Evolutionary conservation across 129 eudicot species (phyloP), one percentile per base, ranked within the genome.

Genomic region (Escallonia rubra): DNA sequence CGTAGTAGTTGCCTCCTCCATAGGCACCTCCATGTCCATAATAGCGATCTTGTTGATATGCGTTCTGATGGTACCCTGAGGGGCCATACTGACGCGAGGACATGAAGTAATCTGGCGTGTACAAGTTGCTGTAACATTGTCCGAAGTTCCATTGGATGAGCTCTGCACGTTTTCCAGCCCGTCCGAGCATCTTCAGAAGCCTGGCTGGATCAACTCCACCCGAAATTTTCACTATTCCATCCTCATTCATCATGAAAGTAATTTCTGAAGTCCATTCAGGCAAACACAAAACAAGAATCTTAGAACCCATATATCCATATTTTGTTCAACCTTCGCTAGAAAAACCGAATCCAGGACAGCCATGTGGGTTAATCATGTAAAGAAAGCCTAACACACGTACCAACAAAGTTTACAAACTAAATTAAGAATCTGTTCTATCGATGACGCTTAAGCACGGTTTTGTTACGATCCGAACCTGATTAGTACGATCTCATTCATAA

Each of bases 41-140:
- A 23, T 23, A 23, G 1, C 34, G 34, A 1, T 23, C 34, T 0
- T 23, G 34, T 1, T 23, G 34, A 23, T 23, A 23, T 1, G 34
- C 34, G 34, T 1, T 23, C 34, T 23, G 34, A 23, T 23, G 34
- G 34, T 23, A 23, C 34, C 34, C 34, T 23, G 34, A 23, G 1
- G 34, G 34, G 34, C 34, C 34, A 23, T 23, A 23, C 1, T 23
- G 34, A 23, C 34, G 34, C 34, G 34, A 23, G 34, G 34, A 23
- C 34, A 23, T 0, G 34, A 23, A 23, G 34, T 8, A 48, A 3
- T 6, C 7, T 12, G 78, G 60, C 47, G 62, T 7, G 62, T 61
- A 79, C 57, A 83, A 43, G 42, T 79, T 79, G 80, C 50, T 76
- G 7, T 79, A 76, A 62, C 82, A 79, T 46, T 76, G 69, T 47